Base-by-base conservation (phyloP, 805 yeast genomes). In the Cyberlindnera maritima region DNA sequence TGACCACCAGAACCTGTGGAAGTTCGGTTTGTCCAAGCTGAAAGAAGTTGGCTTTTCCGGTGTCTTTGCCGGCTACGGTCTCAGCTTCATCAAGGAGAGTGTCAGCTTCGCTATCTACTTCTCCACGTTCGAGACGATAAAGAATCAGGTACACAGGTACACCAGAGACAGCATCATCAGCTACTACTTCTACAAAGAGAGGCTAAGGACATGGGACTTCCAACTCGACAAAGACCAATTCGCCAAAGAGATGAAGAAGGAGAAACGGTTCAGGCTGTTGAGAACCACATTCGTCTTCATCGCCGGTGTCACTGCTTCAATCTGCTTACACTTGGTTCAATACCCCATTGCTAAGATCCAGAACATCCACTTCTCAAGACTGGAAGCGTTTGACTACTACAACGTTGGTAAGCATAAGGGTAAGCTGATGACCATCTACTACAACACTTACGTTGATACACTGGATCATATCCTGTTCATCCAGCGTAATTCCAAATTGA, bases 261-360 rank as follows among this genome's bases (percentile, higher is more conserved):
- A 61, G 20, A 55, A 55, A 26, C 56, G 57, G 37, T 63, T 61
- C 43, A 76, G 74, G 48, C 69, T 80, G n/a, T 59, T 88, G 34
- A 80, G 78, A 55, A 83, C 91, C 2, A 63, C 83, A 1, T 87
- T 85, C 61, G 78, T 89, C 4, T 73, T 92, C 25, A 57, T 85
- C 8, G 97, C 96, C 0, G 98, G 98, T 17, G 88, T 94, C 10
- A 72, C 85, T 6, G 97, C 97, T 1, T 92, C 97, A 0, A 70
- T 83, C 17, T 72, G 88, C 0, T 69, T 91, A 18, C 81, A 91
- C 50, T 74, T 83, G 3, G 82, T 91, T 5, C 96, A 89, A 57
- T 89, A 84, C 55, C 98, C 98, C 0, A 70, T 92, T 29, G 71
- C 81, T 20, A 88, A 86, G 62, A 67, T 91, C 33, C 97, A 92